Conservation (phyloP, 2,329 filamentous ascomycete species). For the Aureobasidium subglaciale region DNA sequence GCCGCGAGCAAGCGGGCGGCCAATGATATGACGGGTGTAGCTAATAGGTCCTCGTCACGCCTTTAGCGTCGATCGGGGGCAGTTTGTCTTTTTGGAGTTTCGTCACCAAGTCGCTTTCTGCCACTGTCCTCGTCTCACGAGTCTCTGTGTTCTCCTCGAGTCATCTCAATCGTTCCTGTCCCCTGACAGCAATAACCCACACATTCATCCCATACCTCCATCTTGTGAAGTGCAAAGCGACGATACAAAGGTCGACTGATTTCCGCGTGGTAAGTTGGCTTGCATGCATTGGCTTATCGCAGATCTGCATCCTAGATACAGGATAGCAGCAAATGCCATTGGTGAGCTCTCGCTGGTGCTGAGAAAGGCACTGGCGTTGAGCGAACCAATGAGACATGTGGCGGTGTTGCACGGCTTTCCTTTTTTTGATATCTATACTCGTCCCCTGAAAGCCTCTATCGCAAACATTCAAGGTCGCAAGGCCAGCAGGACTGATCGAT, state of each 20-base stretch:
- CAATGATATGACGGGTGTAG: slow-evolving; percentile 10
- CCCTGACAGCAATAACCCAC: background rate
- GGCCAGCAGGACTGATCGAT: slow-evolving; percentile 8
- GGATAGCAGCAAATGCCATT: background rate
- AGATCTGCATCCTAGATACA: slow-evolving; percentile 7
- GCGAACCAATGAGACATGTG: slow-evolving; percentile 8
- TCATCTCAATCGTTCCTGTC: slow-evolving; percentile 10
- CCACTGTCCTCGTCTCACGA: slow-evolving; percentile 11
- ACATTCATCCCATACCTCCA: background rate
- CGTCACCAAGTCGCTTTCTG: slow-evolving; percentile 4
- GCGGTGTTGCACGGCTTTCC: background rate
- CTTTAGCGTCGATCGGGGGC: slow-evolving; percentile 14
- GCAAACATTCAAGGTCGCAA: slow-evolving; percentile 1
- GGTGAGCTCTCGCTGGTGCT: background rate
- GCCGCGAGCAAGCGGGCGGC: background rate
- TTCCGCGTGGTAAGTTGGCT: slow-evolving; percentile 13
- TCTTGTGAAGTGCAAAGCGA: background rate
- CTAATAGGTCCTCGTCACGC: slow-evolving; percentile 3
- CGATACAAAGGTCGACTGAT: background rate
- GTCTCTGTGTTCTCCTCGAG: background rate
- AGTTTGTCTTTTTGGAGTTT: slow-evolving; percentile 10
- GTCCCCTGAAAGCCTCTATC: background rate
- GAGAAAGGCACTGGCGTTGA: slow-evolving; percentile 1
- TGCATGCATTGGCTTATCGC: slow-evolving; percentile 14
- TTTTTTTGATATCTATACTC: background rate